Evolutionary conservation across 495 filamentous ascomycete genomes (phyloP).

Genomic region (Sphaerosporella brunnea): DNA sequence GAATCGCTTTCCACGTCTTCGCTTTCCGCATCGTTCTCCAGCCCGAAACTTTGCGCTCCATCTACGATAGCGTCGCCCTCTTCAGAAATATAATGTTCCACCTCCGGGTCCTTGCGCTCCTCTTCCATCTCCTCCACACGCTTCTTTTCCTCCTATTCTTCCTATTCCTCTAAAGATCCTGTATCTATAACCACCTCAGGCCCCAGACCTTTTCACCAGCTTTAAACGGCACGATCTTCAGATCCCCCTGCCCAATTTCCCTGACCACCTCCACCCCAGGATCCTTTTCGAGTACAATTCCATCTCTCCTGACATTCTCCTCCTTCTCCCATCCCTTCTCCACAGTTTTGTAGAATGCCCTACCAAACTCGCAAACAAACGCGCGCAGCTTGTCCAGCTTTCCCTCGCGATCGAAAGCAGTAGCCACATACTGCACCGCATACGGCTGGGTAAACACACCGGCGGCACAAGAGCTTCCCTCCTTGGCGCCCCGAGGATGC

Average conservation of each 20-base stretch:
- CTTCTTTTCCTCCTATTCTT: too few species aligned
- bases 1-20: too few species aligned
- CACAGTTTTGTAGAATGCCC: slow-evolving; percentile 47
- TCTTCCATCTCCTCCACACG: too few species aligned
- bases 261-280: slow-evolving; percentile 28
- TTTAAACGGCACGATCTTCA: slow-evolving; percentile 55
- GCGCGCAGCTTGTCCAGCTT: slow-evolving; percentile 51
- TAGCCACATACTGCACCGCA: slow-evolving; percentile 37
- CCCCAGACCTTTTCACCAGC: slow-evolving; percentile 50
- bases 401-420: slow-evolving; percentile 23
- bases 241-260: slow-evolving; percentile 27
- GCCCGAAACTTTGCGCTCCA: too few species aligned
- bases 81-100: too few species aligned
- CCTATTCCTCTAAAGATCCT: too few species aligned
- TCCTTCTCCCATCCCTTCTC: slow-evolving; percentile 27
- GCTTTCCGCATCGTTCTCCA: too few species aligned
- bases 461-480: slow-evolving; percentile 42
- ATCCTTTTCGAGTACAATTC: slow-evolving; percentile 44
- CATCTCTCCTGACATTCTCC: slow-evolving; percentile 32
- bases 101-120: too few species aligned
- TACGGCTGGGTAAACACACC: slow-evolving; percentile 88
- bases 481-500: slow-evolving; percentile 58
- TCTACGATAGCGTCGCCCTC: too few species aligned
- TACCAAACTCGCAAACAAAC: slow-evolving; percentile 59
- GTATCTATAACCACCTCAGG: slow-evolving; percentile 28